Evolutionary conservation across 108 stramenopile genomes (phyloP).

Genomic region (Pseudonitzschia pungens): DNA sequence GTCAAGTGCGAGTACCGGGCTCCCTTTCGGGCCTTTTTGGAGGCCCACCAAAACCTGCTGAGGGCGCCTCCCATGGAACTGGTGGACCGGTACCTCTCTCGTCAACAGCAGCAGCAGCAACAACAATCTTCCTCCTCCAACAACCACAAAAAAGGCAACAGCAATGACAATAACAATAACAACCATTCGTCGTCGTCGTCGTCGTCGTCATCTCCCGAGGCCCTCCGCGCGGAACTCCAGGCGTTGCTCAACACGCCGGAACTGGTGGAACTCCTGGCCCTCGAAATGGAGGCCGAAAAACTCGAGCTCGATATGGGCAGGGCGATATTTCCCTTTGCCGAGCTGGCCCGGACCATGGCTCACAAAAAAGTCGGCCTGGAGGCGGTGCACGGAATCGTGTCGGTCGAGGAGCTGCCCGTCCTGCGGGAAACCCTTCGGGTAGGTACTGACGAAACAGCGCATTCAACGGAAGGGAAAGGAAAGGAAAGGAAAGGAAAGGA

Average conservation of each 20-base stretch:
- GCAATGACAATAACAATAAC: not conserved
- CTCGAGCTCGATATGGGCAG: slow-evolving; percentile 75
- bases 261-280: slow-evolving; percentile 66
- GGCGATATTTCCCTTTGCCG: slow-evolving; percentile 69
- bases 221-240: slow-evolving; percentile 23
- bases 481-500: not conserved
- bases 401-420: slow-evolving; percentile 38
- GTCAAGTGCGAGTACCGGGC: slow-evolving; percentile 90
- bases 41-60: slow-evolving; percentile 70
- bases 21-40: slow-evolving; percentile 82
- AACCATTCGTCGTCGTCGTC: not conserved
- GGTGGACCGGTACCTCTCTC: slow-evolving; percentile 55
- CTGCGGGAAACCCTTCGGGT: slow-evolving; percentile 72
- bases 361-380: slow-evolving; percentile 53
- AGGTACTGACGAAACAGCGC: slow-evolving; percentile 16
- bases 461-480: no score
- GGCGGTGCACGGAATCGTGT: slow-evolving; percentile 53
- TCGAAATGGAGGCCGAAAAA: slow-evolving; percentile 69
- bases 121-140: slow-evolving; percentile 1
- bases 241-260: slow-evolving; percentile 59
- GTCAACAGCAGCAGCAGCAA: slow-evolving; percentile 5
- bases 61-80: slow-evolving; percentile 74
- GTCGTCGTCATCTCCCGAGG: slow-evolving; percentile 7
- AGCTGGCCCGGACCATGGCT: slow-evolving; percentile 67
- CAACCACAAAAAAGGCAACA: not conserved